Conservation (phyloP, 352 stramenopile genomes). For the Pythium folliculosum region DNA sequence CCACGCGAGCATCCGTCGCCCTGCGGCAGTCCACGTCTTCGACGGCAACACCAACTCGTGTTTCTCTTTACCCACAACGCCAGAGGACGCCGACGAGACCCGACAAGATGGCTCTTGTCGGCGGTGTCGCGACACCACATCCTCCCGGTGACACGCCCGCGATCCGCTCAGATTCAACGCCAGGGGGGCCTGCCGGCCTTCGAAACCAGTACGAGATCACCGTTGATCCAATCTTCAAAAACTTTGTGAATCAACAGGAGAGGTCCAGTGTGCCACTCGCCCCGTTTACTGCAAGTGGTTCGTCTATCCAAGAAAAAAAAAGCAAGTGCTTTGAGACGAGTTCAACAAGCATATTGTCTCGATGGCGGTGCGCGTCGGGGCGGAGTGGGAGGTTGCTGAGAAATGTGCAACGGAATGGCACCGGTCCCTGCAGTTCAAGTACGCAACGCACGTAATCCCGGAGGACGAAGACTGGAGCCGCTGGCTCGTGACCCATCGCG, state of each 20-base stretch:
- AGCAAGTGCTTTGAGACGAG: neutral
- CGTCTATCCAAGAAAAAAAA: neutral
- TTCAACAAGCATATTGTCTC: neutral
- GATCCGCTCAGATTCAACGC: neutral
- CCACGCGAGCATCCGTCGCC: no score
- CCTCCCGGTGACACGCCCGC: neutral
- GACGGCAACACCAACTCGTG: neutral
- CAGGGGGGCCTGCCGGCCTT: neutral
- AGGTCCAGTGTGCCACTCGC: neutral
- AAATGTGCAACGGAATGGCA: neutral
- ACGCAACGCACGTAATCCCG: neutral
- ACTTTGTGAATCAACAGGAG: neutral
- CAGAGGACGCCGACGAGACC: neutral
- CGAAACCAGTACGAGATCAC: neutral
- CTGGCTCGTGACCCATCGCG: neutral
- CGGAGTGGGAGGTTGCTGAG: neutral
- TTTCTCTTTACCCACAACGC: neutral
- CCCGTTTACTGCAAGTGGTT: neutral
- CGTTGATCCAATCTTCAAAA: neutral
- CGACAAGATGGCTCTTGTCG: neutral
- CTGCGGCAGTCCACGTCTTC: neutral
- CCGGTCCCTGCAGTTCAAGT: neutral
- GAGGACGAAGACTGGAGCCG: neutral
- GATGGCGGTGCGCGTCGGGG: neutral
- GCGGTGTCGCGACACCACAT: neutral